Evolutionary conservation across 495 filamentous ascomycete species (phyloP), one percentile per base, ranked within the genome.

Genomic region (Aspergillus ostianus): DNA sequence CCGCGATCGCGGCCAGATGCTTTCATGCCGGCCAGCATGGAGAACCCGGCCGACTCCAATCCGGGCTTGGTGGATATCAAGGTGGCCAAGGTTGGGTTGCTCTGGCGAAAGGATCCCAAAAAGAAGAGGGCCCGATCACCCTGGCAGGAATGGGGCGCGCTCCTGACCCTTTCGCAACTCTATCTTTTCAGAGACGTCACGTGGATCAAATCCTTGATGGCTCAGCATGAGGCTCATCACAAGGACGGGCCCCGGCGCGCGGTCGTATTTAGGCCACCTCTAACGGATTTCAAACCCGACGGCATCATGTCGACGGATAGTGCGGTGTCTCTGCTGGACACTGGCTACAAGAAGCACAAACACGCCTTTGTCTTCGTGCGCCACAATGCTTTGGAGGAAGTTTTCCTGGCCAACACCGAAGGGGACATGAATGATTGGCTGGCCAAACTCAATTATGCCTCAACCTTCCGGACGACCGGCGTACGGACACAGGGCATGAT

Each of bases 91-190:
- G 93, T 99, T 54, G 94, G 94, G 4, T 74, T 97, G 15, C 74
- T 99, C 36, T 99, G 95, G 94, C 87, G 94, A 17, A 99, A 99
- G 70, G 92, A 97, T 55, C 76, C 84, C 12, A 97, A 96, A 72
- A 96, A 90, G 75, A 97, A 97, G 80, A 92, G 92, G 71, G 88
- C 92, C 0, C 83, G 95, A 36, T 97, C 92, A 1, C 95, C 94
- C 1, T 99, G 94, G 94, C 92, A 96, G 64, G 94, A 98, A 77
- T 99, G 94, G 94, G 94, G 94, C 50, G 93, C 92, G 32, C 85
- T 99, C 49, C 81, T 99, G 20, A 99, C 94, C 6, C 88, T 92
- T 26, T 93, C 94, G 15, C 93, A 97, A 66, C 82, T 99, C 47
- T 98, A 96, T 73, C 92, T 99, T 75, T 99, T 99, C 76, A 85